Percentiles rank a stretch among this genome's conserved stretches.
Conservation (phyloP, 306 rosid species). For the Rosa rugosa region DNA sequence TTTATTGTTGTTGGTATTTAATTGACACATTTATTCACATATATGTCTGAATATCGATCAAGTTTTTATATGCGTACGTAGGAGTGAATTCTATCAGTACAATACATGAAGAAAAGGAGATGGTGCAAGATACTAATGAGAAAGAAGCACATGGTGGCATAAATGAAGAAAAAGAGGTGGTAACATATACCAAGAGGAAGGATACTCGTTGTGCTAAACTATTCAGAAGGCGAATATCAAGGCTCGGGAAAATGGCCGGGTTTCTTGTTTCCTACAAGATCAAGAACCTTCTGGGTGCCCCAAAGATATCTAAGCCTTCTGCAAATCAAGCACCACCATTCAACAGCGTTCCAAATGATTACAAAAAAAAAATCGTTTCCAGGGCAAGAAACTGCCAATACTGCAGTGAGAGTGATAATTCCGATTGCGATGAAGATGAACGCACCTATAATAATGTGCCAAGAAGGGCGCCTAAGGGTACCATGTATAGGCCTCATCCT, state of each 20-base stretch:
- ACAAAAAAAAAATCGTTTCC: neutral
- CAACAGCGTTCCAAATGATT: neutral
- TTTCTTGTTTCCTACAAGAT: neutral
- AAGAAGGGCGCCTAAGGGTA: neutral
- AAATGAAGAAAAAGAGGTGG: neutral
- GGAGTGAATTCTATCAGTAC: neutral
- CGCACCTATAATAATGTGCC: neutral
- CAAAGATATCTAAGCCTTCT: slow-evolving; percentile 8
- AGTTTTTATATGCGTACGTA: neutral
- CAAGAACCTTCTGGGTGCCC: neutral
- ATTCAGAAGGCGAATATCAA: neutral
- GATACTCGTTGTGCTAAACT: neutral
- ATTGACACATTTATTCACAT: neutral
- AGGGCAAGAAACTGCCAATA: neutral
- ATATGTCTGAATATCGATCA: neutral
- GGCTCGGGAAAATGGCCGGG: neutral
- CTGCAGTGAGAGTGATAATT: neutral
- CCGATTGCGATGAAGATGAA: neutral
- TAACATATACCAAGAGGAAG: neutral
- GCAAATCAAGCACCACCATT: neutral
- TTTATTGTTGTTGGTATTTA: neutral
- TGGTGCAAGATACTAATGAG: neutral
- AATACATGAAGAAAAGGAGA: neutral
- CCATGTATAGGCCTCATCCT: neutral
- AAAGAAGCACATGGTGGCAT: neutral